Evolutionary conservation across 768 basidiomycete genomes (phyloP).

Genomic region (Strobilomyces echinocephalus): DNA sequence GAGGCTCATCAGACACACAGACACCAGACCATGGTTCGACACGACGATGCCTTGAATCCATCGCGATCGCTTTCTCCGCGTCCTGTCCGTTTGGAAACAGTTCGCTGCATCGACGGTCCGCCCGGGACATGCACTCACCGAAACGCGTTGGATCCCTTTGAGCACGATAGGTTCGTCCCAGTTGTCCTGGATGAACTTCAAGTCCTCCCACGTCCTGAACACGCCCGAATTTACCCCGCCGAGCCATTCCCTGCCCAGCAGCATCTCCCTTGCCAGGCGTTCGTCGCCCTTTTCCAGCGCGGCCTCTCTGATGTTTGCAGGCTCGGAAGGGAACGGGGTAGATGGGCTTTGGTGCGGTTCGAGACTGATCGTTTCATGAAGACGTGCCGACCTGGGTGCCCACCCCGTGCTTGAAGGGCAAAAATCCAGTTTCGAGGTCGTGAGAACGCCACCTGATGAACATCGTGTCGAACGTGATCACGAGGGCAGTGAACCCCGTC

Average conservation of each 20-base stretch:
- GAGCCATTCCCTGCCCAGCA: slow-evolving; percentile 60
- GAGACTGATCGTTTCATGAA: no score
- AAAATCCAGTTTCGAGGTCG: no score
- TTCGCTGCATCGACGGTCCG: background rate
- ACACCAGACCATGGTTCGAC: slow-evolving; percentile 35
- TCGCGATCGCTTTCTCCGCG: slow-evolving; percentile 46
- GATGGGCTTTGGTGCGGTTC: slow-evolving; percentile 37
- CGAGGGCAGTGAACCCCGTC: slow-evolving; percentile 61
- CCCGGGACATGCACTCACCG: slow-evolving; percentile 36
- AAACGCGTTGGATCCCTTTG: slow-evolving; percentile 69
- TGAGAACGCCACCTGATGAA: slow-evolving; percentile 71
- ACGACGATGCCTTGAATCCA: slow-evolving; percentile 44
- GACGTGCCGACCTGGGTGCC: no score
- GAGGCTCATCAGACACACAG: no score
- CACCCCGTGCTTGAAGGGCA: no score
- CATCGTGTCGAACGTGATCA: slow-evolving; percentile 79
- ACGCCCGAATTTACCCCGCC: slow-evolving; percentile 57
- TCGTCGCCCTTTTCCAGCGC: slow-evolving; percentile 45
- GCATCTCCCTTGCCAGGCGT: slow-evolving; percentile 31
- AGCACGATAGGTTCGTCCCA: slow-evolving; percentile 77
- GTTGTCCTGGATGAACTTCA: slow-evolving; percentile 60
- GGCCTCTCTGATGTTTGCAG: slow-evolving; percentile 39
- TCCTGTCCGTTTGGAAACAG: slow-evolving; percentile 29
- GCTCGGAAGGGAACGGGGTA: slow-evolving; percentile 57
- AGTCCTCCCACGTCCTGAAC: slow-evolving; percentile 67